Conservation (phyloP, 768 basidiomycete genomes). For the Xerocomellus dryophilus region DNA sequence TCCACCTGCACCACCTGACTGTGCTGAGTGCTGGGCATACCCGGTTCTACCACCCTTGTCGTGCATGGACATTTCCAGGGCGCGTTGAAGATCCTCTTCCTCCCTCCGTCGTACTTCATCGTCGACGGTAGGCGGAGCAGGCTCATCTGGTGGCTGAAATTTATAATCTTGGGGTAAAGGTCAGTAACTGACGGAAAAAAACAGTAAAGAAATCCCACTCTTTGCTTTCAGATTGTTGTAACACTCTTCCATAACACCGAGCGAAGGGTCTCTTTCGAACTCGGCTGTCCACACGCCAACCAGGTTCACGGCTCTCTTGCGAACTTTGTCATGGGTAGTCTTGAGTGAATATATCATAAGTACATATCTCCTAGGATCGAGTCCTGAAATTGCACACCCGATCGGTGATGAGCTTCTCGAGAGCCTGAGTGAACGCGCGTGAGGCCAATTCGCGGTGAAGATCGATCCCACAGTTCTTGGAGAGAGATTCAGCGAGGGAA, state of each 20-base stretch:
- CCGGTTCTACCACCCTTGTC: slow-evolving; percentile 78
- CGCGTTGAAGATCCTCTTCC: slow-evolving; percentile 93
- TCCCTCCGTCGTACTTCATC: slow-evolving; percentile 81
- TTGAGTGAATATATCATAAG: slow-evolving; percentile 33
- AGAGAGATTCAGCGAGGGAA: slow-evolving; percentile 80
- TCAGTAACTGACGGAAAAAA: slow-evolving; percentile 12
- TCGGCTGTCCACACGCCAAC: slow-evolving; percentile 83
- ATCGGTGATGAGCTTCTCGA: slow-evolving; percentile 87
- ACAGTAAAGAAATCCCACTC: slow-evolving; percentile 45
- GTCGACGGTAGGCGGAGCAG: slow-evolving; percentile 66
- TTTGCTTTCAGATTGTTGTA: slow-evolving; percentile 79
- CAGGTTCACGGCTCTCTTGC: slow-evolving; percentile 63
- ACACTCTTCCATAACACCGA: slow-evolving; percentile 90
- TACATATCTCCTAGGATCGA: background rate
- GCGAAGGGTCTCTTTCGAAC: slow-evolving; percentile 72
- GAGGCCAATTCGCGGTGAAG: slow-evolving; percentile 86
- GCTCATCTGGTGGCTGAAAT: slow-evolving; percentile 60
- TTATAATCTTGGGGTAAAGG: slow-evolving; percentile 53
- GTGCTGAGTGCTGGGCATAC: slow-evolving; percentile 47
- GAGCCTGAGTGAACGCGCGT: slow-evolving; percentile 83
- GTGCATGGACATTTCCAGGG: slow-evolving; percentile 87
- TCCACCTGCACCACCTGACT: slow-evolving; percentile 36
- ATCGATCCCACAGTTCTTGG: slow-evolving; percentile 84
- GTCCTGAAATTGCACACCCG: slow-evolving; percentile 49
- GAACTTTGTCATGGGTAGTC: slow-evolving; percentile 93